Percentiles rank a stretch among this genome's conserved stretches.
These are phyloP conservation scores for Sporopachydermia quercuum DNA, from an alignment of 805 yeast species.

Conservation along the genomic window DNA sequence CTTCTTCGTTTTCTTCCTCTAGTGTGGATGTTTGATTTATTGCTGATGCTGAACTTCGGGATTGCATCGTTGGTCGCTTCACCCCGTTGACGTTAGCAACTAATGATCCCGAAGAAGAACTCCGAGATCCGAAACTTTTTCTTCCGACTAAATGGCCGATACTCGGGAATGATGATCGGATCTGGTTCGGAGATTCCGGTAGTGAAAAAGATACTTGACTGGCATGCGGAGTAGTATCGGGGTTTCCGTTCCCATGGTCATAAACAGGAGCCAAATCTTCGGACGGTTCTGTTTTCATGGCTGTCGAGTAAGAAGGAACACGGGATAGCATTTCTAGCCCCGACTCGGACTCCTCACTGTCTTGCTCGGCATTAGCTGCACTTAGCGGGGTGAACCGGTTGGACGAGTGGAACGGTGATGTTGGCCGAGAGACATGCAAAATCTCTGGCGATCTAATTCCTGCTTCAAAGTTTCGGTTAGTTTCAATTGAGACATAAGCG, in stretches of 20 bases:
- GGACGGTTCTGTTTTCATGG: conserved; percentile 38
- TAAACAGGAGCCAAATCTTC: conserved; percentile 61
- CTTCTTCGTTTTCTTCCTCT: too few relatives aligned
- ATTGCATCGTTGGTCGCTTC: too few relatives aligned
- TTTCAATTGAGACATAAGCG: conserved; percentile 1
- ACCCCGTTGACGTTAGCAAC: too few relatives aligned
- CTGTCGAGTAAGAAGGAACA: conserved; percentile 79
- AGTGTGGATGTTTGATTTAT: too few relatives aligned
- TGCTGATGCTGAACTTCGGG: too few relatives aligned
- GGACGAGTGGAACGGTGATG: conserved; percentile 24
- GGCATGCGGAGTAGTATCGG: too few relatives aligned
- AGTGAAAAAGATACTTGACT: not conserved
- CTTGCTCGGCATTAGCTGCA: conserved; percentile 7
- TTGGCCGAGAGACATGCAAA: conserved; percentile 5
- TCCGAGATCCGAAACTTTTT: too few relatives aligned
- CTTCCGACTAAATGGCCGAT: too few relatives aligned
- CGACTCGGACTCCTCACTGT: conserved; percentile 23
- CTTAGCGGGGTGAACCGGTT: conserved; percentile 15
- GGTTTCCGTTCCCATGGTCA: too few relatives aligned
- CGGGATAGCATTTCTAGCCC: conserved; percentile 33
- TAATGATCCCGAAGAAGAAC: too few relatives aligned
- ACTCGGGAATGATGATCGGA: too few relatives aligned
- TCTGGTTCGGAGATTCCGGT: too few relatives aligned
- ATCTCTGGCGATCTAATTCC: conserved; percentile 2
- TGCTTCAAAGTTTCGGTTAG: conserved; percentile 3